These are phyloP conservation scores for Termitomyces sp. DNA, from an alignment of 768 basidiomycete species.

Conservation along the genomic window DNA sequence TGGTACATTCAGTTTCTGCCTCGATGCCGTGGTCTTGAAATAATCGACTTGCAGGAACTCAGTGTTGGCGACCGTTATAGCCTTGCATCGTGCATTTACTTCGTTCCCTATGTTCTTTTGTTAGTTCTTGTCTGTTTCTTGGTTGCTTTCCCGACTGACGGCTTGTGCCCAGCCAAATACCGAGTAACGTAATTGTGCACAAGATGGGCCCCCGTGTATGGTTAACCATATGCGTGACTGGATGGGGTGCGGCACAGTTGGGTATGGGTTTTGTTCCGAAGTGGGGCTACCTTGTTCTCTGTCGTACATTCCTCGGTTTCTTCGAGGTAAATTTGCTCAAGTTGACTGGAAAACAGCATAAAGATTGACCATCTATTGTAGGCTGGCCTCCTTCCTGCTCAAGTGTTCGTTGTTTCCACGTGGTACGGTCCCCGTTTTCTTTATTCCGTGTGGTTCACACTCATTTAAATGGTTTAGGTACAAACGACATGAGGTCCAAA, in stretches of 20 bases:
- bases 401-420: background rate
- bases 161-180: slow-evolving; percentile 29
- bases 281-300: slow-evolving; percentile 33
- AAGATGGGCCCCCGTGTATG: slow-evolving; percentile 34
- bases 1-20: slow-evolving; percentile 14
- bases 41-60: slow-evolving; percentile 18
- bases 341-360: background rate
- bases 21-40: background rate
- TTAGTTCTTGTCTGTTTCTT: slow-evolving; percentile 13
- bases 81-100: slow-evolving; percentile 34
- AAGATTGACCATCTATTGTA: background rate
- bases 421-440: slow-evolving; percentile 5
- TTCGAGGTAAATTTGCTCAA: slow-evolving; percentile 28
- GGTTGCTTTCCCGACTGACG: background rate
- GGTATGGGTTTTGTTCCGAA: slow-evolving; percentile 36
- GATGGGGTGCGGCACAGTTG: slow-evolving; percentile 37
- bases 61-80: slow-evolving; percentile 29
- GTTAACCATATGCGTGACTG: slow-evolving; percentile 30
- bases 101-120: slow-evolving; percentile 38
- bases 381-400: background rate
- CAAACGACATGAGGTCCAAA: slow-evolving; percentile 37
- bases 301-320: slow-evolving; percentile 32
- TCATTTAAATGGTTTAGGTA: slow-evolving; percentile 18
- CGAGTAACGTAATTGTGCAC: slow-evolving; percentile 34
- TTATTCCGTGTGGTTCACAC: background rate